Conservation (phyloP, 176 grass and related monocot genomes). For the Avena sativa region DNA sequence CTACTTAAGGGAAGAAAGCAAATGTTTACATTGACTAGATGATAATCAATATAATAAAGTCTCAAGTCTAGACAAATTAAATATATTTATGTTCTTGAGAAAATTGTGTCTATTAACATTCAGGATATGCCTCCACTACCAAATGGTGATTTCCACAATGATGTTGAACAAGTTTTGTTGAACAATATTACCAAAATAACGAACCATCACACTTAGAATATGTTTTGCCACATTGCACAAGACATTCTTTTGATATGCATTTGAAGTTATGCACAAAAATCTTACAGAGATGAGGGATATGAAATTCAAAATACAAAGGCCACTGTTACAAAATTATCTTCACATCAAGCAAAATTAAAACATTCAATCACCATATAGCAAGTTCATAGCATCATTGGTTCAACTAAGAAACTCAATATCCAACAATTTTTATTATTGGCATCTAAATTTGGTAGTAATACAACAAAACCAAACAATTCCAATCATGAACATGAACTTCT, state of each 20-base stretch:
- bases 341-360: not conserved
- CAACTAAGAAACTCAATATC: too few relatives aligned
- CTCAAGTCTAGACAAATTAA: too few relatives aligned
- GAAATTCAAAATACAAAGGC: not conserved
- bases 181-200: too few relatives aligned
- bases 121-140: not conserved
- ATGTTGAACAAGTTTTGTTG: too few relatives aligned
- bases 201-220: too few relatives aligned
- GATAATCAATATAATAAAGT: not conserved
- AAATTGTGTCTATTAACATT: too few relatives aligned
- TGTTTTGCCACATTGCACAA: not conserved
- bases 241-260: not conserved
- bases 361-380: not conserved
- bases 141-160: not conserved
- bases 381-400: not conserved
- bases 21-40: not conserved
- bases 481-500: not conserved
- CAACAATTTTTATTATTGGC: not conserved
- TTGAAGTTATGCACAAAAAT: not conserved
- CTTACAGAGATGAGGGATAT: not conserved
- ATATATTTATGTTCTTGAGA: too few relatives aligned
- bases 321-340: not conserved
- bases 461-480: not conserved
- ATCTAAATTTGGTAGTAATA: not conserved
- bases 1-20: not conserved